Conservation (phyloP, 805 yeast genomes). For the Schwanniomyces yamadae region DNA sequence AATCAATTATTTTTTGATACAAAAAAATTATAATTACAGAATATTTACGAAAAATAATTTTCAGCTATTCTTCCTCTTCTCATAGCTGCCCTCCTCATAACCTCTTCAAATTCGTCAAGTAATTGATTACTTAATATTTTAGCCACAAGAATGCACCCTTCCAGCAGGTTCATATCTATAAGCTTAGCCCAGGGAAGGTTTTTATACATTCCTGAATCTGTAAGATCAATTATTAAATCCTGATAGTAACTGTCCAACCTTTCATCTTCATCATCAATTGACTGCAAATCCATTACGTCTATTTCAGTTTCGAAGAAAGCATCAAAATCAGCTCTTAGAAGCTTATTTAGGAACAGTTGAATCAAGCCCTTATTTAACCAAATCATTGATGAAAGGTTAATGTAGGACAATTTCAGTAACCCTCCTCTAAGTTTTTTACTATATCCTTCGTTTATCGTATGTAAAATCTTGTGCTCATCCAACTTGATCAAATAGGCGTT, state of each 20-base stretch:
- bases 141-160: constrained; percentile 26
- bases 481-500: constrained; percentile 26
- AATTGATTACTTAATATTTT: constrained; percentile 33
- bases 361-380: constrained; percentile 46
- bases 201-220: constrained; percentile 46
- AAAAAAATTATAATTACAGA: not conserved
- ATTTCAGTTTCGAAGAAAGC: not conserved
- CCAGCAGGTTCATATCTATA: constrained; percentile 23
- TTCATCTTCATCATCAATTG: constrained; percentile 1
- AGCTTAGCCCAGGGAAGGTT: constrained; percentile 40
- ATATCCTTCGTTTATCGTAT: constrained; percentile 26
- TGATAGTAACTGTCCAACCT: constrained; percentile 8
- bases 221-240: constrained; percentile 34
- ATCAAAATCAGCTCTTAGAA: constrained; percentile 15
- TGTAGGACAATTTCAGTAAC: constrained; percentile 26
- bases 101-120: constrained; percentile 28
- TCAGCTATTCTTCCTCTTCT: constrained; percentile 46
- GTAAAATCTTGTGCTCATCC: constrained; percentile 33
- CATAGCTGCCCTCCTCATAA: constrained; percentile 28
- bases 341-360: constrained; percentile 33
- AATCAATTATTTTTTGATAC: too few relatives aligned
- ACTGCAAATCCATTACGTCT: constrained; percentile 5
- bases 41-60: constrained; percentile 27
- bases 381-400: constrained; percentile 45
- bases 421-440: constrained; percentile 11